Conservation (phyloP, 108 stramenopile genomes). For the Aurantiochytrium sp. region DNA sequence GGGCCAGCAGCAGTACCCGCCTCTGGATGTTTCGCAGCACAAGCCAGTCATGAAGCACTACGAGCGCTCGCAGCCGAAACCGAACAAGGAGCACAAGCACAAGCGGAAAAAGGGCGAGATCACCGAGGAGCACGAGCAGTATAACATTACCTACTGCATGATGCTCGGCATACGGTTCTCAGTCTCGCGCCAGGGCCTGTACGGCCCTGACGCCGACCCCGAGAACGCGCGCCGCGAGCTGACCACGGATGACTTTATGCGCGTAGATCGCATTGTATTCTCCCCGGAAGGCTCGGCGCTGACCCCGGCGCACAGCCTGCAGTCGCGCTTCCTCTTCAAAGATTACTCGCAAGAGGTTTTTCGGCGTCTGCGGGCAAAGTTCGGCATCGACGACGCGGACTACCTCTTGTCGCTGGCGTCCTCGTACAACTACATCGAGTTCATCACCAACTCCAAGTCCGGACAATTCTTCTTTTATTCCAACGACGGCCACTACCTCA, state of each 20-base stretch:
- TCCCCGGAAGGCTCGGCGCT: slow-evolving; percentile 72
- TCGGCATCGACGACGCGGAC: slow-evolving; percentile 83
- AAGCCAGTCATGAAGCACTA: not conserved
- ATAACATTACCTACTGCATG: slow-evolving; percentile 87
- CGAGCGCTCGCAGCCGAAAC: not conserved
- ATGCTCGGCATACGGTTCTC: slow-evolving; percentile 90
- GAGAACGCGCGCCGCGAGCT: not conserved
- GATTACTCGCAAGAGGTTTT: slow-evolving; percentile 86
- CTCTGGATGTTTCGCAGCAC: not conserved
- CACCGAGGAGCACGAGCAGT: slow-evolving; percentile 85
- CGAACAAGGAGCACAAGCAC: not conserved
- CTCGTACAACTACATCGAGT: slow-evolving; percentile 95
- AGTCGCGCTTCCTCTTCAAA: slow-evolving; percentile 98
- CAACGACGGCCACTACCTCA: slow-evolving; percentile 91
- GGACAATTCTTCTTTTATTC: slow-evolving; percentile 99
- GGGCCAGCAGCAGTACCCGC: not conserved
- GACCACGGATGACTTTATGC: slow-evolving; percentile 72
- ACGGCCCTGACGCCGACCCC: slow-evolving; percentile 41
- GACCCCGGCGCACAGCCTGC: slow-evolving; percentile 87
- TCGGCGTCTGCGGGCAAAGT: slow-evolving; percentile 76
- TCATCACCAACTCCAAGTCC: slow-evolving; percentile 94
- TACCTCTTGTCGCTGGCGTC: slow-evolving; percentile 89
- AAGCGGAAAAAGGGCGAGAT: slow-evolving; percentile 74
- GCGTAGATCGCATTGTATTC: slow-evolving; percentile 69
- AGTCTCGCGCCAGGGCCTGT: slow-evolving; percentile 51